A percentile compares a stretch with the other conserved stretches of the same genome.
These are phyloP conservation scores for Hapsidospora chrysogenum DNA, from an alignment of 495 filamentous ascomycete genomes.

Conservation along the genomic window DNA sequence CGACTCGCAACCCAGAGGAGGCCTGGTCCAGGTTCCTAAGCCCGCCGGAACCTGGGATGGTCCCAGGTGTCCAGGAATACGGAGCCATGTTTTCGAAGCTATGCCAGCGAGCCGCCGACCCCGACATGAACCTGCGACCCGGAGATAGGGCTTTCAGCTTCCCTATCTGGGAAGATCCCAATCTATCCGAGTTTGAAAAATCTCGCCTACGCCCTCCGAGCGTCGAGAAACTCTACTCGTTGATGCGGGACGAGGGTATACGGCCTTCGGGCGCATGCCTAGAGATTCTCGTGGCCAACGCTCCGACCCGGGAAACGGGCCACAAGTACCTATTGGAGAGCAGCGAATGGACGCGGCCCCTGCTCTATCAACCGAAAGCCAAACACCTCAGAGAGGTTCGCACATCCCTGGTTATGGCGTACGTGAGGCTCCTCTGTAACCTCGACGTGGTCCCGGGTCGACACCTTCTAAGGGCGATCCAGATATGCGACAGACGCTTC, in stretches of 20 bases:
- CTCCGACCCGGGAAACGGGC: conserved; percentile 13
- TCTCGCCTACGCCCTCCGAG: conserved; percentile 21
- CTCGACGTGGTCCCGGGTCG: too few relatives aligned
- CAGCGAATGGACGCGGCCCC: too few relatives aligned
- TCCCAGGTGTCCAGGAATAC: conserved; percentile 18
- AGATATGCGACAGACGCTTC: too few relatives aligned
- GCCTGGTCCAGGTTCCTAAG: conserved; percentile 25
- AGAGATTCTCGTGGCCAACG: conserved; percentile 14
- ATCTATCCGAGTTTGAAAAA: conserved; percentile 25
- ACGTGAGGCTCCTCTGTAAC: too few relatives aligned
- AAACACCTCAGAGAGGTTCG: too few relatives aligned
- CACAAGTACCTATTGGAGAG: conserved; percentile 21
- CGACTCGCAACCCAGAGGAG: conserved; percentile 26
- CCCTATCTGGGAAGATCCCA: conserved; percentile 16
- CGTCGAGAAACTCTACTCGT: conserved; percentile 17
- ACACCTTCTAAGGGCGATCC: too few relatives aligned
- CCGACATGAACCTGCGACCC: conserved; percentile 11
- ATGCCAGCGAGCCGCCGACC: conserved; percentile 7
- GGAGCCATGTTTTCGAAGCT: conserved; percentile 29
- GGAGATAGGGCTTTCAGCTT: conserved; percentile 21
- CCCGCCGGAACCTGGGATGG: conserved; percentile 10
- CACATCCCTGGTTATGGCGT: too few relatives aligned
- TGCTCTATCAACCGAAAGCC: too few relatives aligned
- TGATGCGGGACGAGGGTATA: conserved; percentile 18
- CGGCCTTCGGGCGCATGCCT: conserved; percentile 18